Conservation (phyloP, 352 stramenopile genomes). For the Sclerospora graminicola region DNA sequence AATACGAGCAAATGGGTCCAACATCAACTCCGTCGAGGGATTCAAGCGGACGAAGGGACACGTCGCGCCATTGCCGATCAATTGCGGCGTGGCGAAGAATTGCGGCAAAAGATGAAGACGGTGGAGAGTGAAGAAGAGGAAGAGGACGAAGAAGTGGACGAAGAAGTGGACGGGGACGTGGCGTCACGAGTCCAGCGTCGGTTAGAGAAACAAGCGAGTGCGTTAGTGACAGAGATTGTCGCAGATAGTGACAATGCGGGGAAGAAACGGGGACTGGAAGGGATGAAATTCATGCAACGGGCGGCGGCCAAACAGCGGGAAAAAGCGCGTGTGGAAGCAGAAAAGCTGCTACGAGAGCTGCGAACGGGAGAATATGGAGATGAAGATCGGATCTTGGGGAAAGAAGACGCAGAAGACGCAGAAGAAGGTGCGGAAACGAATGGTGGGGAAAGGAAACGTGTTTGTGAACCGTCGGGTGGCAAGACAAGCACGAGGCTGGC, state of each 20-base stretch:
- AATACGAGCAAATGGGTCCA: constrained; percentile 98
- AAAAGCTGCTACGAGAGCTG: constrained; percentile 90
- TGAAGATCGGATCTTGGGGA: constrained; percentile 37
- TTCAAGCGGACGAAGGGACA: constrained; percentile 88
- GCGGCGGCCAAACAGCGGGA: constrained; percentile 93
- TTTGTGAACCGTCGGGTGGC: constrained; percentile 48
- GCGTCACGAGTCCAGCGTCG: constrained; percentile 50
- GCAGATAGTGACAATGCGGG: constrained; percentile 33
- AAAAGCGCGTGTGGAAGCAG: constrained; percentile 86
- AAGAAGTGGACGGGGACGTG: constrained; percentile 44
- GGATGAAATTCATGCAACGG: constrained; percentile 98
- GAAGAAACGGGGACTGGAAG: constrained; percentile 82
- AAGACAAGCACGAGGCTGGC: constrained; percentile 67
- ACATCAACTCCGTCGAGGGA: constrained; percentile 88
- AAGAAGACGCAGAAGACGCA: constrained; percentile 29
- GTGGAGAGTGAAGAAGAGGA: constrained; percentile 59
- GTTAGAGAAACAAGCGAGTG: constrained; percentile 57
- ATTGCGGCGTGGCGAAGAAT: constrained; percentile 85
- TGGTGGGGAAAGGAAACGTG: no score
- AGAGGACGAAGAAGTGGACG: constrained; percentile 36
- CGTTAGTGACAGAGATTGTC: constrained; percentile 70
- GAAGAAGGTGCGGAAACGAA: constrained; percentile 30
- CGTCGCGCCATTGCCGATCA: constrained; percentile 84
- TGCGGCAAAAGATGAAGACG: constrained; percentile 89
- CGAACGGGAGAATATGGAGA: constrained; percentile 77